Conservation (phyloP, 805 yeast genomes). For the Saturnispora silvae region DNA sequence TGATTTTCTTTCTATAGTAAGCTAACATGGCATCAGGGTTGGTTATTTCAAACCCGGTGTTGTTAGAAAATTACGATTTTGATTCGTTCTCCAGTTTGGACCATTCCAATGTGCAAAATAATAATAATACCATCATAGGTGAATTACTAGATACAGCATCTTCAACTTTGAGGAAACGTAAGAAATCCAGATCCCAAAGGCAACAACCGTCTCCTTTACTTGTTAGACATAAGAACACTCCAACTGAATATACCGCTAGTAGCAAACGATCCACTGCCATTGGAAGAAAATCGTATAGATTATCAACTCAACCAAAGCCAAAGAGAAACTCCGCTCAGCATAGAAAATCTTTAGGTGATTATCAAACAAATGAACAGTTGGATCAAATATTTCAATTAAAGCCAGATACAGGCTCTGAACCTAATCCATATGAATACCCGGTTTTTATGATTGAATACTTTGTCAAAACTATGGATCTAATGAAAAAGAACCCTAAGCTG, state of each 20-base stretch:
- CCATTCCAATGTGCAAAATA: background rate
- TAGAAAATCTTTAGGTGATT: background rate
- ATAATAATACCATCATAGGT: background rate
- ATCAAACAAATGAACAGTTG: conserved; percentile 6
- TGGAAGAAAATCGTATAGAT: conserved; percentile 4
- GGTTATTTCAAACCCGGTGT: conserved; percentile 2
- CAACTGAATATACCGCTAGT: conserved; percentile 7
- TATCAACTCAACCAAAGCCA: conserved; percentile 6
- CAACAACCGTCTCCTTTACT: background rate
- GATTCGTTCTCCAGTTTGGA: conserved; percentile 5
- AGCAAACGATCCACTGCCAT: conserved; percentile 10
- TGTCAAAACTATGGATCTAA: conserved; percentile 7
- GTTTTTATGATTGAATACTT: conserved; percentile 12
- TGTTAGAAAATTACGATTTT: conserved; percentile 3
- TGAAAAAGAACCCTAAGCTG: conserved; percentile 11
- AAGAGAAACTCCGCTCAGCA: conserved; percentile 1
- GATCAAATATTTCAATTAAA: conserved; percentile 9
- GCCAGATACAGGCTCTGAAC: conserved; percentile 5
- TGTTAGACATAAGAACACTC: background rate
- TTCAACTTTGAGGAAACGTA: background rate
- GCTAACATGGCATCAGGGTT: conserved; percentile 2
- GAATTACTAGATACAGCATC: background rate
- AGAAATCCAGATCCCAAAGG: background rate
- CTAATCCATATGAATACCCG: conserved; percentile 10
- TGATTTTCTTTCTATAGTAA: too few relatives aligned